These are phyloP conservation scores for Termitomyces sp. DNA, from an alignment of 768 basidiomycete species.

Conservation along the genomic window DNA sequence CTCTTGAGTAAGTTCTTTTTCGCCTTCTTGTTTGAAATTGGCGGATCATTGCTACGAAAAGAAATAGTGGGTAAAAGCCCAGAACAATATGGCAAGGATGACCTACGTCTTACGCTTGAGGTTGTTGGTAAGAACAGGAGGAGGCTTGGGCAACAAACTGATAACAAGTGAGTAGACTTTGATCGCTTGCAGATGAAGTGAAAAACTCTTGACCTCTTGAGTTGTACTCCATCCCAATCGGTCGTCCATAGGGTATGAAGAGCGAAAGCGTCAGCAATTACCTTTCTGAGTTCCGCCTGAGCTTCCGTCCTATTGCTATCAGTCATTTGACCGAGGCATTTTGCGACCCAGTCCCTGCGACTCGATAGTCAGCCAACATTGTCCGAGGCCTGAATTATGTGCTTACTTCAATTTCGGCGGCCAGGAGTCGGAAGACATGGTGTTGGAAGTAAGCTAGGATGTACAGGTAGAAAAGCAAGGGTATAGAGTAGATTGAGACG, in stretches of 20 bases:
- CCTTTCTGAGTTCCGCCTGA: slow-evolving; percentile 91
- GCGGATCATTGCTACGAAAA: slow-evolving; percentile 30
- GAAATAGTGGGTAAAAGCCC: neutral
- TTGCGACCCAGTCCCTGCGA: slow-evolving; percentile 91
- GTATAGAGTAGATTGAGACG: neutral
- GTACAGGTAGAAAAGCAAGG: neutral
- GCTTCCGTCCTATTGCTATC: slow-evolving; percentile 83
- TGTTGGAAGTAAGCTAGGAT: neutral
- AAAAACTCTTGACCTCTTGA: slow-evolving; percentile 63
- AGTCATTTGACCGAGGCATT: slow-evolving; percentile 88
- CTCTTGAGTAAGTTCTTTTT: slow-evolving; percentile 13
- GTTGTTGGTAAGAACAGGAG: slow-evolving; percentile 34
- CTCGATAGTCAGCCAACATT: slow-evolving; percentile 11
- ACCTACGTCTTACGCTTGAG: slow-evolving; percentile 69
- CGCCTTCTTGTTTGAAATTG: slow-evolving; percentile 42
- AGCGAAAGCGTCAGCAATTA: slow-evolving; percentile 90
- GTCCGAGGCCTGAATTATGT: neutral
- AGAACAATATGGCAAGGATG: neutral
- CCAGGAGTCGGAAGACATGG: slow-evolving; percentile 77
- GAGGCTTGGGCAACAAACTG: slow-evolving; percentile 51
- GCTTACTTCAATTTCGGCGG: slow-evolving; percentile 73
- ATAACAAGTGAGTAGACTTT: slow-evolving; percentile 11
- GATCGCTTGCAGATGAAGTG: neutral
- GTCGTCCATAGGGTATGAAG: slow-evolving; percentile 86
- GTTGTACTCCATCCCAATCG: slow-evolving; percentile 85